A percentile compares a stretch with the other conserved stretches of the same genome.
These are phyloP conservation scores for Primulina huaijiensis DNA, from an alignment of 257 asterid species.

Conservation along the genomic window DNA sequence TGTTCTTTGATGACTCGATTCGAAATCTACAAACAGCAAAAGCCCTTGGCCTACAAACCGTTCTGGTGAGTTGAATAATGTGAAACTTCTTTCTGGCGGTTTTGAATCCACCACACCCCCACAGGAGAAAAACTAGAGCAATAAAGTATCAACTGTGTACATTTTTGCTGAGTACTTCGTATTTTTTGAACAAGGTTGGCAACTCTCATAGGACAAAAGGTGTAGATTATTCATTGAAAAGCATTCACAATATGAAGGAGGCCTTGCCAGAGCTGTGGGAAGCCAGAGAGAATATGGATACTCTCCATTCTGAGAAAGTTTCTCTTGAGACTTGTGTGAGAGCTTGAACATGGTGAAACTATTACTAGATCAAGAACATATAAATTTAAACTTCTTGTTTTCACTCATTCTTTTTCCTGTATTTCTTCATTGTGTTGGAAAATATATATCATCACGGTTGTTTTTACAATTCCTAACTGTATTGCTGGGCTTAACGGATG, in stretches of 20 bases:
- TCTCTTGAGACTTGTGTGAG: slow-evolving; percentile 60
- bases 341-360: slow-evolving; percentile 48
- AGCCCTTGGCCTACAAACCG: slow-evolving; percentile 55
- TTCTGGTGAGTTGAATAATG: slow-evolving; percentile 55
- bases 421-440: not conserved
- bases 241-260: slow-evolving; percentile 85
- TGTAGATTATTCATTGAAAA: slow-evolving; percentile 71
- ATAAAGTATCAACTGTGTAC: not conserved
- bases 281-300: slow-evolving; percentile 40
- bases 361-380: not conserved
- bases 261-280: slow-evolving; percentile 93
- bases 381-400: not conserved
- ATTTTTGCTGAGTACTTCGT: not conserved
- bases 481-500: too few relatives aligned
- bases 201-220: slow-evolving; percentile 52
- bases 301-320: slow-evolving; percentile 38
- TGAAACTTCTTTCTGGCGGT: not conserved
- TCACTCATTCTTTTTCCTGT: too few relatives aligned
- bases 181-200: slow-evolving; percentile 53
- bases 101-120: not conserved
- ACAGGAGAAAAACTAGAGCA: not conserved
- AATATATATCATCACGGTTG: too few relatives aligned
- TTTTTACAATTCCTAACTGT: too few relatives aligned
- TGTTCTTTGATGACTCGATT: slow-evolving; percentile 85
- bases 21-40: slow-evolving; percentile 83